Percentiles rank a stretch among this genome's conserved stretches.
phyloP scores from a whole-genome alignment of 1,284 basidiomycete genomes.

The Vanrija sp. region DNA sequence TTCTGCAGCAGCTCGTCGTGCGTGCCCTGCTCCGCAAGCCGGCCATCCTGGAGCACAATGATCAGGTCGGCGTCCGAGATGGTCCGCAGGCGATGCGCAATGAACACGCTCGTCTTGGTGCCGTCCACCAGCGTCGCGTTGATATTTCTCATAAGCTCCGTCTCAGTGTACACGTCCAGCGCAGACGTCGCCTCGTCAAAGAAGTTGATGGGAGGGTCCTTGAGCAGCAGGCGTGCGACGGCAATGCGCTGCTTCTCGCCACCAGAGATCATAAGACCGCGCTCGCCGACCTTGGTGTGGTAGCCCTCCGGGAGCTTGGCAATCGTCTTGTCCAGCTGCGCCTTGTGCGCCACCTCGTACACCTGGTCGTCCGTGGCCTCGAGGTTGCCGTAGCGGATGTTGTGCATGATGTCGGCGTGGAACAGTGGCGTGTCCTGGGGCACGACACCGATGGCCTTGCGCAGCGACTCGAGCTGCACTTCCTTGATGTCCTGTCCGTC shows the following conservation, averaged over 20 bases:
- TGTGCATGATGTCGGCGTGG: slow-evolving; percentile 91
- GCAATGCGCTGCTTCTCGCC: slow-evolving; percentile 97
- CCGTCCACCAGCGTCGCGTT: slow-evolving; percentile 71
- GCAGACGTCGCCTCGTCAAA: slow-evolving; percentile 99
- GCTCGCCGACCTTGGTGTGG: slow-evolving; percentile 85
- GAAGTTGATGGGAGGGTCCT: slow-evolving; percentile 91
- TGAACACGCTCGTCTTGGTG: slow-evolving; percentile 87
- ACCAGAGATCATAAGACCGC: slow-evolving; percentile 95
- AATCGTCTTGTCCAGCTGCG: slow-evolving; percentile 81
- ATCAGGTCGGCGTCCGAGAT: slow-evolving; percentile 88
- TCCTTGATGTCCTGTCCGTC: slow-evolving; percentile 76
- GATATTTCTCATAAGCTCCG: slow-evolving; percentile 92
- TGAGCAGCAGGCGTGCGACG: slow-evolving; percentile 84
- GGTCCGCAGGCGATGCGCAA: slow-evolving; percentile 85
- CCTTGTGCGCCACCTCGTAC: slow-evolving; percentile 71
- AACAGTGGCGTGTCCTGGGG: slow-evolving; percentile 98
- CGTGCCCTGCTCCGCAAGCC: slow-evolving; percentile 84
- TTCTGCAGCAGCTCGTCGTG: slow-evolving; percentile 73
- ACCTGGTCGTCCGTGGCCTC: slow-evolving; percentile 87
- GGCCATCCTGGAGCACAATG: slow-evolving; percentile 80
- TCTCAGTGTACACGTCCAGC: slow-evolving; percentile 88
- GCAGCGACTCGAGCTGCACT: slow-evolving; percentile 68
- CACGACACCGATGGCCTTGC: slow-evolving; percentile 81
- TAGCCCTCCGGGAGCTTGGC: slow-evolving; percentile 79
- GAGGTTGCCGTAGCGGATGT: slow-evolving; percentile 88